Evolutionary conservation across 1,284 basidiomycete species (phyloP).

Genomic region (Blastosporella zonata): DNA sequence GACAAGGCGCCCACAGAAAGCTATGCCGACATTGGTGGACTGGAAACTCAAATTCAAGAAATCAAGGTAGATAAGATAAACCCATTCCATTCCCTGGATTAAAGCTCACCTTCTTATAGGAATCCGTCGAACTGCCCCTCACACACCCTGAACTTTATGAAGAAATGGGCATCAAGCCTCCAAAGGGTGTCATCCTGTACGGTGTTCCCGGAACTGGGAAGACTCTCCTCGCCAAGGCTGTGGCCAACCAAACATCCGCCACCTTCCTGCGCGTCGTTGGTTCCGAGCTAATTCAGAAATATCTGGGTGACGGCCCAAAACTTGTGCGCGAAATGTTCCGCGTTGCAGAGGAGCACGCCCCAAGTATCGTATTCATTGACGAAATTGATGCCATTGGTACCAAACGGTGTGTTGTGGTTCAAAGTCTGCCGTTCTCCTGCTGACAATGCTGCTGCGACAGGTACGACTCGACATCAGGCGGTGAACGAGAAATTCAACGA

Average conservation of each 20-base stretch:
- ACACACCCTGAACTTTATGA: constrained; percentile 99
- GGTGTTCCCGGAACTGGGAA: constrained; percentile 99
- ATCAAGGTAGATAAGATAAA: constrained; percentile 72
- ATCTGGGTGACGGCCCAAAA: constrained; percentile 99
- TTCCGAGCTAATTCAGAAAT: constrained; percentile 98
- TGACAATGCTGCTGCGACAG: constrained; percentile 32
- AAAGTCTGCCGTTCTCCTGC: background rate
- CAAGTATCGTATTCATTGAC: constrained; percentile 99
- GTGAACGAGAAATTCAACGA: constrained; percentile 97
- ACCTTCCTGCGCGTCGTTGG: constrained; percentile 98
- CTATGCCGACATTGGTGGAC: constrained; percentile 97
- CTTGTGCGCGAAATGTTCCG: constrained; percentile 97
- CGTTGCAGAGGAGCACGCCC: constrained; percentile 95
- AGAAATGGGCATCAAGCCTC: constrained; percentile 99
- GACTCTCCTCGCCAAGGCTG: constrained; percentile 96
- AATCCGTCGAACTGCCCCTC: constrained; percentile 96
- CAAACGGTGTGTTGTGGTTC: constrained; percentile 68
- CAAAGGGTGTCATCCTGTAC: constrained; percentile 98
- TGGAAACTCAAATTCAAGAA: constrained; percentile 97
- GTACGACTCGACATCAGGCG: constrained; percentile 95
- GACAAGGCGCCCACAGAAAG: constrained; percentile 99
- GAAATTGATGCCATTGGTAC: constrained; percentile 99
- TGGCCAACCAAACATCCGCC: constrained; percentile 98
- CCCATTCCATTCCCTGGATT: background rate
- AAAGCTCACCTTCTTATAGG: constrained; percentile 42